Evolutionary conservation across 2,329 filamentous ascomycete genomes (phyloP).

Genomic region (Sclerotinia nivalis): DNA sequence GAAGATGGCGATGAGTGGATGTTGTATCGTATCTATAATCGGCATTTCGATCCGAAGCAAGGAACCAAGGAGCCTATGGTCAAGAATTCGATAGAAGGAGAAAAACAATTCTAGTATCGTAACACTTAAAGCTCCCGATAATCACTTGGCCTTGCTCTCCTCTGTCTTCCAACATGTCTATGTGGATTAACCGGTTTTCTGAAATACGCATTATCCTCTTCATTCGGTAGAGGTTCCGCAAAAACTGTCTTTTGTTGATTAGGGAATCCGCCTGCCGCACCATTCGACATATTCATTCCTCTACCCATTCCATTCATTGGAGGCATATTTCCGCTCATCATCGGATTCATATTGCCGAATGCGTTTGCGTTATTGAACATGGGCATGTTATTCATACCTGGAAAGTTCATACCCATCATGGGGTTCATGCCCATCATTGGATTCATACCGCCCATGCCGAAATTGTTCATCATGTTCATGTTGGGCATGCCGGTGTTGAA

Average conservation of each 20-base stretch:
- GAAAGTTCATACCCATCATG: conserved; percentile 39
- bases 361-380: conserved; percentile 39
- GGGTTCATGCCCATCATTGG: conserved; percentile 47
- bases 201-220: conserved; percentile 90
- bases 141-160: conserved; percentile 81
- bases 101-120: not conserved
- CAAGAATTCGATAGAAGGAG: not conserved
- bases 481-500: conserved; percentile 29
- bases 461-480: conserved; percentile 40
- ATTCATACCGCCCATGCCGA: conserved; percentile 43
- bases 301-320: conserved; percentile 41
- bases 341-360: conserved; percentile 31
- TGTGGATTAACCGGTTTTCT: conserved; percentile 94
- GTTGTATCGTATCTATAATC: not conserved
- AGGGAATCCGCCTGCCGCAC: conserved; percentile 46
- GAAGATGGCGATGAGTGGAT: not conserved
- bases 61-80: not conserved
- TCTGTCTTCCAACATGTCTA: conserved; percentile 78
- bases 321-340: conserved; percentile 40
- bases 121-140: conserved; percentile 62
- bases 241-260: conserved; percentile 56
- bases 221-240: conserved; percentile 56
- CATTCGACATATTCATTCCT: conserved; percentile 42
- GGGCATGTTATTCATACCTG: conserved; percentile 46
- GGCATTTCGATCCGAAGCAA: no score